Conservation (phyloP, 495 filamentous ascomycete genomes). For the Articulospora tetracladia region DNA sequence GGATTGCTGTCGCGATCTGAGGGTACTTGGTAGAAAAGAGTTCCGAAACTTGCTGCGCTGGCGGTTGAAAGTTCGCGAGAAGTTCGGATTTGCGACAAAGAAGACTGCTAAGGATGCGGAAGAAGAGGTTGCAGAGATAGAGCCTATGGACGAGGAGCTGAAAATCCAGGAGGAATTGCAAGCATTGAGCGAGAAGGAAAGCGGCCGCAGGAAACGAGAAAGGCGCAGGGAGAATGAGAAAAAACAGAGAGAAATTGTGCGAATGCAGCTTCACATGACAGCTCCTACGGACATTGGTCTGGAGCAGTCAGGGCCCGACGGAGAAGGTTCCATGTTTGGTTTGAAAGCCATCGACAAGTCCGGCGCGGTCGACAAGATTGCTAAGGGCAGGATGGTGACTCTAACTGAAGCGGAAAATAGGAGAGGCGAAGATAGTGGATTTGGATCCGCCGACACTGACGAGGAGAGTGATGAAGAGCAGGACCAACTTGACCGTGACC, state of each 20-base stretch:
- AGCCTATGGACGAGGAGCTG: slow-evolving; percentile 90
- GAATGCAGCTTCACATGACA: slow-evolving; percentile 96
- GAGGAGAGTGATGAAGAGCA: slow-evolving; percentile 72
- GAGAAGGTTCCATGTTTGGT: slow-evolving; percentile 77
- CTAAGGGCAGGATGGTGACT: slow-evolving; percentile 71
- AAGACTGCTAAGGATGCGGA: slow-evolving; percentile 52
- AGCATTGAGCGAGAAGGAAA: slow-evolving; percentile 72
- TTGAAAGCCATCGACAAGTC: slow-evolving; percentile 75
- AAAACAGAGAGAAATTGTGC: slow-evolving; percentile 84
- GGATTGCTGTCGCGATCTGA: slow-evolving; percentile 81
- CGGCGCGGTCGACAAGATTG: slow-evolving; percentile 63
- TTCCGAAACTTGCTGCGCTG: slow-evolving; percentile 92
- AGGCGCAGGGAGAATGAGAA: slow-evolving; percentile 80
- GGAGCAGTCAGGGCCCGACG: slow-evolving; percentile 76
- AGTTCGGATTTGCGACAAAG: slow-evolving; percentile 83
- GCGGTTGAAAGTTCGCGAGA: slow-evolving; percentile 84
- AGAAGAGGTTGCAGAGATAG: slow-evolving; percentile 71
- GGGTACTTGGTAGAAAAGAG: slow-evolving; percentile 88
- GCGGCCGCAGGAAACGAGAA: slow-evolving; percentile 70
- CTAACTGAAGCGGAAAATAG: slow-evolving; percentile 49
- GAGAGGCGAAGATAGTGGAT: slow-evolving; percentile 57
- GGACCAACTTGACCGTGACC: slow-evolving; percentile 74
- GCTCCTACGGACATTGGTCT: slow-evolving; percentile 93
- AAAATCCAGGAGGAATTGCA: slow-evolving; percentile 84
- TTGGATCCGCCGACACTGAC: slow-evolving; percentile 51